Percentiles rank a stretch among this genome's conserved stretches.
These are phyloP conservation scores for Mycena rosella DNA, from an alignment of 768 basidiomycete genomes.

Conservation along the genomic window DNA sequence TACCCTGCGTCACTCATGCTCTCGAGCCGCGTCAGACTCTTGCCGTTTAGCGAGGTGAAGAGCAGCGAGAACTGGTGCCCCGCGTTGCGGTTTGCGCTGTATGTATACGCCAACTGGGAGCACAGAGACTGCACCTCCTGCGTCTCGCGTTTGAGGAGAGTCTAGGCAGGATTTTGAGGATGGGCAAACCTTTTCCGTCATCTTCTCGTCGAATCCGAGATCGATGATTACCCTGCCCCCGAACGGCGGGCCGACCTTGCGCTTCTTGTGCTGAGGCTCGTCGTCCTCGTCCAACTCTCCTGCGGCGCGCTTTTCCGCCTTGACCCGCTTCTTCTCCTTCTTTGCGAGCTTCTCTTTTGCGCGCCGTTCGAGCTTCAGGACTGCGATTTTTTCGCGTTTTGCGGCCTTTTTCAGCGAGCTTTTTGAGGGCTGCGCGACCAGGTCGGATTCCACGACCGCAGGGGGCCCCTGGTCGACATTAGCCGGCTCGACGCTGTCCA, in stretches of 20 bases:
- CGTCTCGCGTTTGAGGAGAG: not conserved
- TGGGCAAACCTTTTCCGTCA: slow-evolving; percentile 88
- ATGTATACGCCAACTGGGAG: slow-evolving; percentile 92
- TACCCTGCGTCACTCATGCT: slow-evolving; percentile 74
- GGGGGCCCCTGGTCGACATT: slow-evolving; percentile 1
- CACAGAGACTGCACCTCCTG: slow-evolving; percentile 93
- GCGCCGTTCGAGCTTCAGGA: slow-evolving; percentile 78
- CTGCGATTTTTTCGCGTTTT: slow-evolving; percentile 75
- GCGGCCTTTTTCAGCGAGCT: slow-evolving; percentile 82
- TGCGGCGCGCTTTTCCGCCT: slow-evolving; percentile 71
- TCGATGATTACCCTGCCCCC: slow-evolving; percentile 85
- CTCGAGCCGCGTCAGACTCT: slow-evolving; percentile 75
- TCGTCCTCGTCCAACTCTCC: slow-evolving; percentile 69
- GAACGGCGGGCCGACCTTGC: slow-evolving; percentile 39
- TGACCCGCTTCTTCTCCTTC: slow-evolving; percentile 77
- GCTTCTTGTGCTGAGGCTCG: slow-evolving; percentile 49
- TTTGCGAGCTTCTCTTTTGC: slow-evolving; percentile 82
- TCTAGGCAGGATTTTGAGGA: not conserved
- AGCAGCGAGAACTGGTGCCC: slow-evolving; percentile 78
- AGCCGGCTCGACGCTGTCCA: slow-evolving; percentile 6
- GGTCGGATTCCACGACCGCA: slow-evolving; percentile 27
- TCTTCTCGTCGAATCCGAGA: slow-evolving; percentile 92
- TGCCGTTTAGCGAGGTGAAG: slow-evolving; percentile 85
- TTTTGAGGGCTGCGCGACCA: slow-evolving; percentile 69
- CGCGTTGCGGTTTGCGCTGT: slow-evolving; percentile 87